Conservation (phyloP, 148 eudicot species). For the Persicaria tinctoria region DNA sequence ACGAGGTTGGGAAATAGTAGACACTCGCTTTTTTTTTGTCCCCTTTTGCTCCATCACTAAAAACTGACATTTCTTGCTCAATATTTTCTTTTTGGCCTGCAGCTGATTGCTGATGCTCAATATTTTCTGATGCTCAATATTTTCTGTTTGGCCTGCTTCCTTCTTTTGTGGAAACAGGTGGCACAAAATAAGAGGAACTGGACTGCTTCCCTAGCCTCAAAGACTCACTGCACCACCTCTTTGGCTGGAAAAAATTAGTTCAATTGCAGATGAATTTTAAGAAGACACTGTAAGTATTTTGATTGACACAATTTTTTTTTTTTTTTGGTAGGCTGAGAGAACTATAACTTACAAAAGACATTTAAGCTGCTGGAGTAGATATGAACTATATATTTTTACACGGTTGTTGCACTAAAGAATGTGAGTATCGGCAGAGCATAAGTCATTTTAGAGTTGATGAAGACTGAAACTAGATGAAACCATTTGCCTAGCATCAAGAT, state of each 20-base stretch:
- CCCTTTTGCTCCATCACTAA: no score
- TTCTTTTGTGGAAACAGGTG: constrained; percentile 26
- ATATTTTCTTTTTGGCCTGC: no score
- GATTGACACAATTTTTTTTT: not conserved
- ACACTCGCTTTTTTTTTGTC: no score
- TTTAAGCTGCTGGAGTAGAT: not conserved
- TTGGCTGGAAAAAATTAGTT: constrained; percentile 52
- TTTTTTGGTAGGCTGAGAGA: no score
- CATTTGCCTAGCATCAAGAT: no score
- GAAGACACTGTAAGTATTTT: constrained; percentile 49
- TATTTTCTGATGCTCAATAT: constrained; percentile 19
- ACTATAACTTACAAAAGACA: not conserved
- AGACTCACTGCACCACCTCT: constrained; percentile 55
- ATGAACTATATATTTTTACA: not conserved
- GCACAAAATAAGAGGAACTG: constrained; percentile 53
- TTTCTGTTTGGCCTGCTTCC: constrained; percentile 24
- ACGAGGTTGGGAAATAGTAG: no score
- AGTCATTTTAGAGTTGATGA: constrained; percentile 54
- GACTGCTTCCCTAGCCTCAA: constrained; percentile 64
- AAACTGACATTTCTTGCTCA: no score
- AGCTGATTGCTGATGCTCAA: no score
- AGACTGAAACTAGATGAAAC: constrained; percentile 69
- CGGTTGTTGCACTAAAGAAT: constrained; percentile 6
- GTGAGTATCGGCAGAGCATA: constrained; percentile 33
- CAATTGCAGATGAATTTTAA: constrained; percentile 42